These are phyloP conservation scores for Cryomyces minteri DNA, from an alignment of 495 filamentous ascomycete species.

Conservation along the genomic window DNA sequence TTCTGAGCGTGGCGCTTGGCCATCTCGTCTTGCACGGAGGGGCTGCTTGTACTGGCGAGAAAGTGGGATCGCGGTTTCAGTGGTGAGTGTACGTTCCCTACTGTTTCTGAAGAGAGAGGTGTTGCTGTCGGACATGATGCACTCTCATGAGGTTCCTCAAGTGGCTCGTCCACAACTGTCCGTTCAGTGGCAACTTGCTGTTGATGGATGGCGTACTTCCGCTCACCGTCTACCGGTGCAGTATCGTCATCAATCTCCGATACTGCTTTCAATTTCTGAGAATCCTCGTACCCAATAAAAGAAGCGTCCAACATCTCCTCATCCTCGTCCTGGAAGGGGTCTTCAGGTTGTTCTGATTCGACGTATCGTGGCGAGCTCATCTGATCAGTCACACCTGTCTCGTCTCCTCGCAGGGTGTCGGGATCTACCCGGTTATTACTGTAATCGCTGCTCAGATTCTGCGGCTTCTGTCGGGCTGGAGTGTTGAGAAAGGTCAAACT, in stretches of 20 bases:
- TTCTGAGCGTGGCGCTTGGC: not conserved
- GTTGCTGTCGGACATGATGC: not conserved
- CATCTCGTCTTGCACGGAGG: not conserved
- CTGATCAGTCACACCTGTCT: not conserved
- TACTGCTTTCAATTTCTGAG: constrained; percentile 3
- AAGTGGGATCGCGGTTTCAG: constrained; percentile 1
- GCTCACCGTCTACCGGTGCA: not conserved
- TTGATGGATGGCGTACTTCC: not conserved
- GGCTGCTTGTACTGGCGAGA: constrained; percentile 3
- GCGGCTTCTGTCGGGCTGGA: not conserved
- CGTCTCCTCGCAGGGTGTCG: not conserved
- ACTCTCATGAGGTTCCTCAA: not conserved
- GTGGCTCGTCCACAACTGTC: not conserved
- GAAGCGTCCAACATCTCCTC: constrained; percentile 8
- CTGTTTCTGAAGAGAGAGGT: not conserved
- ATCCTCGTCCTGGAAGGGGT: constrained; percentile 6
- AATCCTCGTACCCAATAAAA: constrained; percentile 13
- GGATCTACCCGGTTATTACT: not conserved
- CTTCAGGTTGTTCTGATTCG: not conserved
- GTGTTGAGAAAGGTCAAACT: constrained; percentile 6
- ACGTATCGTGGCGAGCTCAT: constrained; percentile 14
- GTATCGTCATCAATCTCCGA: not conserved
- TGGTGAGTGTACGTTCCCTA: not conserved
- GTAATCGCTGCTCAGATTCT: constrained; percentile 5
- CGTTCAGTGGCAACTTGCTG: not conserved